Conservation (phyloP, 371 early-diverging fungal species). For the Paraphysoderma sedebokerense region DNA sequence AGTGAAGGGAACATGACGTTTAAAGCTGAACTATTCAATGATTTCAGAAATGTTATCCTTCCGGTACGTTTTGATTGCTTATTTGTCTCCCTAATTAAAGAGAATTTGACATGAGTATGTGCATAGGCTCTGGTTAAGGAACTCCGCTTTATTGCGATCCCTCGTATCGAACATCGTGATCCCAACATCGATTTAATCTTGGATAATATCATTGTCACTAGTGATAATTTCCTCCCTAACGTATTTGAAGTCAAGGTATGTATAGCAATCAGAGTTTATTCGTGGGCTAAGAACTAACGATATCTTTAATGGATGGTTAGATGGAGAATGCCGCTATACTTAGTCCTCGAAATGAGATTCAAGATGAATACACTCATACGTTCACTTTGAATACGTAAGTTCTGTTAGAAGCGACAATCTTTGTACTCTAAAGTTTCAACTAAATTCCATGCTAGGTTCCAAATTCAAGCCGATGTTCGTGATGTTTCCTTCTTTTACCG, state of each 20-base stretch:
- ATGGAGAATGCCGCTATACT: slow-evolving; percentile 1
- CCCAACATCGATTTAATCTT: slow-evolving; percentile 10
- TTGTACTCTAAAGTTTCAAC: background rate
- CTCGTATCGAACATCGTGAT: slow-evolving; percentile 18
- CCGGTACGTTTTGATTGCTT: too few relatives aligned
- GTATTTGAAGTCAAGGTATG: slow-evolving; percentile 13
- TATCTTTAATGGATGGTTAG: background rate
- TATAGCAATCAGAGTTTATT: background rate
- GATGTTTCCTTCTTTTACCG: slow-evolving; percentile 15
- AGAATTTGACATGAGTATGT: background rate
- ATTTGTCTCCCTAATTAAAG: too few relatives aligned
- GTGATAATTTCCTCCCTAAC: slow-evolving; percentile 13
- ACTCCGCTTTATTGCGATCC: slow-evolving; percentile 14
- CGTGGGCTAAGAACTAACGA: background rate
- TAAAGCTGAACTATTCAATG: slow-evolving; percentile 11
- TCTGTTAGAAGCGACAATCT: background rate
- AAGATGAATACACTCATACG: background rate
- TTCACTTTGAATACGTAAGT: background rate
- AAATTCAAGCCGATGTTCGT: slow-evolving; percentile 13
- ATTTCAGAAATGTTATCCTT: slow-evolving; percentile 3
- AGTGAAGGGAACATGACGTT: slow-evolving; percentile 9
- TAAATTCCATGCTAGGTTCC: slow-evolving; percentile 2
- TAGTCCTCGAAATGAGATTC: slow-evolving; percentile 1
- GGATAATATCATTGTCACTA: slow-evolving; percentile 13
- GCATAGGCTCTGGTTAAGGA: slow-evolving; percentile 10